These are phyloP conservation scores for Gamsiella multidivaricata DNA, from an alignment of 192 early-diverging fungal species.

Conservation along the genomic window DNA sequence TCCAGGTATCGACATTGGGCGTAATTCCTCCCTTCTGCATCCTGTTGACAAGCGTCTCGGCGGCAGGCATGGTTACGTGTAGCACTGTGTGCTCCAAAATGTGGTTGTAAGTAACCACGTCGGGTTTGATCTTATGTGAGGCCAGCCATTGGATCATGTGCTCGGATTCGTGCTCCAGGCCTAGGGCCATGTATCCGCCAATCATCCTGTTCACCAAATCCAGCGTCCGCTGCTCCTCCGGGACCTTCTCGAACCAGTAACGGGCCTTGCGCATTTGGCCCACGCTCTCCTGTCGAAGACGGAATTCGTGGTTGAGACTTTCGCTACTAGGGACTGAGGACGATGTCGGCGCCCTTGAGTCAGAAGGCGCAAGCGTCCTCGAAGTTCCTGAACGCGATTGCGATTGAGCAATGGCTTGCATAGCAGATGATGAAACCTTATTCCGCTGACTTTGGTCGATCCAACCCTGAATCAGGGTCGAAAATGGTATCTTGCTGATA, in stretches of 20 bases:
- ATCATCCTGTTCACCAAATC: conserved; percentile 44
- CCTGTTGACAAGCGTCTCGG: conserved; percentile 23
- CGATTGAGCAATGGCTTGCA: conserved; percentile 15
- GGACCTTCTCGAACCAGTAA: conserved; percentile 32
- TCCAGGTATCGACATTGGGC: conserved; percentile 37
- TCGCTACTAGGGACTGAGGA: conserved; percentile 31
- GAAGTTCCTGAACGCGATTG: not conserved
- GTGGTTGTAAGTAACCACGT: conserved; percentile 42
- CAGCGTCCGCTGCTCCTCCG: conserved; percentile 1
- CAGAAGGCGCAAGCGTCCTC: not conserved
- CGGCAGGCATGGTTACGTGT: conserved; percentile 25
- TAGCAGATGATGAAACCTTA: conserved; percentile 12
- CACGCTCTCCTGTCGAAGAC: conserved; percentile 13
- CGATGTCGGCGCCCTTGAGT: not conserved
- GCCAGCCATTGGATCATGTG: conserved; percentile 42
- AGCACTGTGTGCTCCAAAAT: conserved; percentile 34
- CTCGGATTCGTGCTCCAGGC: conserved; percentile 39
- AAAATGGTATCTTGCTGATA: conserved; percentile 19
- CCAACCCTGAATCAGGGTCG: conserved; percentile 44
- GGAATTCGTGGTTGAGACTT: conserved; percentile 32
- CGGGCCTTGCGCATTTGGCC: conserved; percentile 39
- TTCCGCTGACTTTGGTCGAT: conserved; percentile 38
- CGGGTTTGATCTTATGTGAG: conserved; percentile 24
- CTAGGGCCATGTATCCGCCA: conserved; percentile 38
- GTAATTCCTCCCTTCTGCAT: conserved; percentile 27